These are phyloP conservation scores for Saccharata proteae DNA, from an alignment of 2,329 filamentous ascomycete species.

Conservation along the genomic window DNA sequence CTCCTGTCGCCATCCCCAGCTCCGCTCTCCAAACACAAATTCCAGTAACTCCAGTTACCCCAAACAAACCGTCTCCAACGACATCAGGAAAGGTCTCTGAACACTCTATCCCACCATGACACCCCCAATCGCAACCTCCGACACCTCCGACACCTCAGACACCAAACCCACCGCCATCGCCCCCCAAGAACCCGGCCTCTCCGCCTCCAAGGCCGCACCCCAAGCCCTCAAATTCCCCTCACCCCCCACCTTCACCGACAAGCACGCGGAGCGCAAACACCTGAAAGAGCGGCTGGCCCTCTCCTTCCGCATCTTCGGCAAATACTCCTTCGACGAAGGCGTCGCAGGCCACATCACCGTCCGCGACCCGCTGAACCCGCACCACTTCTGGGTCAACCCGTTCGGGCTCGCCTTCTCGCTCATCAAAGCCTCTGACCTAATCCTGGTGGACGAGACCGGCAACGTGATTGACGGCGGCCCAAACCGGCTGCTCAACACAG, in stretches of 20 bases:
- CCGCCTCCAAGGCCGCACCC: slow-evolving; percentile 12
- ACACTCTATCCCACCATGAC: too few species aligned
- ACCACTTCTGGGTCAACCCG: slow-evolving; percentile 56
- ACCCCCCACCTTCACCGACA: slow-evolving; percentile 25
- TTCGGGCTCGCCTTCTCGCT: slow-evolving; percentile 51
- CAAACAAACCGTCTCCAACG: too few species aligned
- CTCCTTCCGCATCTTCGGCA: slow-evolving; percentile 27
- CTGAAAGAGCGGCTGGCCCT: slow-evolving; percentile 26
- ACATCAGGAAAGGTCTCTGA: too few species aligned
- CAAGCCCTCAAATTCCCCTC: slow-evolving; percentile 12
- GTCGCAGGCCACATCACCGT: slow-evolving; percentile 54
- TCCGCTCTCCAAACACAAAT: too few species aligned
- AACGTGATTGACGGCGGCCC: slow-evolving; percentile 50
- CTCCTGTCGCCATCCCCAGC: too few species aligned
- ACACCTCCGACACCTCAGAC: slow-evolving; percentile 4
- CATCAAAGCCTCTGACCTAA: slow-evolving; percentile 54
- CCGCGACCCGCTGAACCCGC: slow-evolving; percentile 45
- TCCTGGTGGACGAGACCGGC: slow-evolving; percentile 50
- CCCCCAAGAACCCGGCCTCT: slow-evolving; percentile 21
- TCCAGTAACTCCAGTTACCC: too few species aligned
- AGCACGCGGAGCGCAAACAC: slow-evolving; percentile 24
- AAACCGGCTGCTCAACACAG: slow-evolving; percentile 25
- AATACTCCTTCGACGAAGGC: slow-evolving; percentile 27
- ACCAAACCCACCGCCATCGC: slow-evolving; percentile 17
- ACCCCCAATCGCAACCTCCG: too few species aligned